Percentiles rank a stretch among this genome's conserved stretches.
These are phyloP conservation scores for Kokia cookei DNA, from an alignment of 441 rosid species.

Conservation along the genomic window DNA sequence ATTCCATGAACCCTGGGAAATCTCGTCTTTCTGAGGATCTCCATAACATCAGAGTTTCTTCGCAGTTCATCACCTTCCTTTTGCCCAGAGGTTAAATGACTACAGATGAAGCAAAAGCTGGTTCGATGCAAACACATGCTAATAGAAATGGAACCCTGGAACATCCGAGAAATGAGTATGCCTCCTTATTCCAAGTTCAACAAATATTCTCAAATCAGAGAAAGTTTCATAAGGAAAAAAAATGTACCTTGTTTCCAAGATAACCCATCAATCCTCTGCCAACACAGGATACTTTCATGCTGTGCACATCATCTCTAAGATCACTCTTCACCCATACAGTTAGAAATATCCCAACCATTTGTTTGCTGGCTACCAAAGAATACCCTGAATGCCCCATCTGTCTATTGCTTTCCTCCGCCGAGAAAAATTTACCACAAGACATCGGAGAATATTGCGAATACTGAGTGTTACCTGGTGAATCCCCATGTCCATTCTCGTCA, in stretches of 20 bases:
- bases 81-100: slow-evolving; percentile 97
- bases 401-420: slow-evolving; percentile 37
- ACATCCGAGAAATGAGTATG: slow-evolving; percentile 24
- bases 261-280: slow-evolving; percentile 91
- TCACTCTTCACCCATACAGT: slow-evolving; percentile 73
- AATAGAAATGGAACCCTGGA: slow-evolving; percentile 88
- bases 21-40: slow-evolving; percentile 92
- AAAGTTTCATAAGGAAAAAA: slow-evolving; percentile 1
- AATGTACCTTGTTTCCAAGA: slow-evolving; percentile 72
- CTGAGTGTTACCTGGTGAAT: slow-evolving; percentile 35
- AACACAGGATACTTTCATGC: slow-evolving; percentile 70
- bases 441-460: slow-evolving; percentile 26
- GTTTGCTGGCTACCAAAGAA: slow-evolving; percentile 72
- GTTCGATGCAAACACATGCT: slow-evolving; percentile 97
- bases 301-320: slow-evolving; percentile 47
- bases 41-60: slow-evolving; percentile 95
- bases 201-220: slow-evolving; percentile 6
- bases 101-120: slow-evolving; percentile 97
- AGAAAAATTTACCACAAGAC: slow-evolving; percentile 31
- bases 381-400: slow-evolving; percentile 38
- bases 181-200: slow-evolving; percentile 7
- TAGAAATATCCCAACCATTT: slow-evolving; percentile 77
- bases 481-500: slow-evolving; percentile 44
- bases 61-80: slow-evolving; percentile 96
- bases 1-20: slow-evolving; percentile 74